phyloP scores from a whole-genome alignment of 352 stramenopile species.

The Phytophthora quininea region DNA sequence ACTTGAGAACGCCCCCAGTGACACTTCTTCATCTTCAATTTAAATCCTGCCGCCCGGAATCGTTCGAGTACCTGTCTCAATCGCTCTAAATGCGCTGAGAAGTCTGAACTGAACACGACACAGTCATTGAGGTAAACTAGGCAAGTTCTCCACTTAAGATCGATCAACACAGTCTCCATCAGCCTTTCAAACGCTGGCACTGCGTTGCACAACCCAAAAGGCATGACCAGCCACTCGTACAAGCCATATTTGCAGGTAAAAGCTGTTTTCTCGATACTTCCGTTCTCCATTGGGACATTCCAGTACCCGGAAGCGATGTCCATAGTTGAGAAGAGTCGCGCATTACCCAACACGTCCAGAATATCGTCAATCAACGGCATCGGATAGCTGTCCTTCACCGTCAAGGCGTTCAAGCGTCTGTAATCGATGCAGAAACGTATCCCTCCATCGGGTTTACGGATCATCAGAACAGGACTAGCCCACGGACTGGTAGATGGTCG shows the following conservation, averaged over 20 bases:
- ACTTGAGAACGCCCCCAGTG: conserved; percentile 10
- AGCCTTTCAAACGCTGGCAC: conserved; percentile 2
- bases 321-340: not conserved
- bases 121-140: conserved; percentile 7
- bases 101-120: conserved; percentile 4
- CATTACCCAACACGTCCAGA: not conserved
- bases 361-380: conserved; percentile 7
- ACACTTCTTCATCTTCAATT: conserved; percentile 17
- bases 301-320: conserved; percentile 2
- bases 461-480: too few relatives aligned
- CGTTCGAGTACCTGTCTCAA: not conserved
- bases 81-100: not conserved
- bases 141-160: conserved; percentile 5
- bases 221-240: not conserved
- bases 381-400: conserved; percentile 10
- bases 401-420: not conserved
- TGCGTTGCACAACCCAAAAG: conserved; percentile 1
- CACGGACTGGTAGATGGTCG: too few relatives aligned
- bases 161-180: conserved; percentile 5
- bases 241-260: conserved; percentile 7
- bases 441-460: too few relatives aligned
- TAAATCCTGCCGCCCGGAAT: not conserved
- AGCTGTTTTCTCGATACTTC: conserved; percentile 3
- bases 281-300: not conserved
- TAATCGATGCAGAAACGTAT: too few relatives aligned